These are phyloP conservation scores for Botrytis deweyae DNA, from an alignment of 2,329 filamentous ascomycete species.

Conservation along the genomic window DNA sequence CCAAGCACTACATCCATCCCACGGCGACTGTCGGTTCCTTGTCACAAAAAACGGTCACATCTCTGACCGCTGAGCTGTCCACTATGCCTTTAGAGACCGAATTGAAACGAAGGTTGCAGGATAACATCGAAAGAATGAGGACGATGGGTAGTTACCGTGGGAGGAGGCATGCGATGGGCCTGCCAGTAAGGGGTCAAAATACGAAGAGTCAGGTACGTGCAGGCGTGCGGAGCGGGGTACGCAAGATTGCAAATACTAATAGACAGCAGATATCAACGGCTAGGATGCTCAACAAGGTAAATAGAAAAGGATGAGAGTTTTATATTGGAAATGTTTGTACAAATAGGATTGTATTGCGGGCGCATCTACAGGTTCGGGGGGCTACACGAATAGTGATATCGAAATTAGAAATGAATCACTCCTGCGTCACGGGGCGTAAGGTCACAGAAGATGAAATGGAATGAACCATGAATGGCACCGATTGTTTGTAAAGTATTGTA, in stretches of 20 bases:
- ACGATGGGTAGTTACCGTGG: slow-evolving; percentile 91
- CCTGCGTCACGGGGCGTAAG: background rate
- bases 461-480: too few relatives aligned
- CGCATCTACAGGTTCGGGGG: slow-evolving; percentile 11
- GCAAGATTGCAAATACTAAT: slow-evolving; percentile 14
- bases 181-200: slow-evolving; percentile 87
- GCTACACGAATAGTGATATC: background rate
- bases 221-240: background rate
- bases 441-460: background rate
- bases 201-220: slow-evolving; percentile 71
- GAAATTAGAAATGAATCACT: background rate
- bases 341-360: slow-evolving; percentile 9
- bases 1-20: slow-evolving; percentile 85
- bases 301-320: slow-evolving; percentile 45
- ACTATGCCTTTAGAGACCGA: slow-evolving; percentile 95
- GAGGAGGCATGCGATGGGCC: slow-evolving; percentile 83
- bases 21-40: slow-evolving; percentile 75
- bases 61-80: slow-evolving; percentile 80
- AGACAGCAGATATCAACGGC: slow-evolving; percentile 54
- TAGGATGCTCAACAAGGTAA: slow-evolving; percentile 60
- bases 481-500: background rate
- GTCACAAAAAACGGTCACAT: slow-evolving; percentile 72
- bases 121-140: slow-evolving; percentile 82
- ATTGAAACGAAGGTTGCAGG: slow-evolving; percentile 69
- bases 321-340: slow-evolving; percentile 14